Evolutionary conservation across 2,329 filamentous ascomycete genomes (phyloP).

Genomic region (Fusarium mangiferae): DNA sequence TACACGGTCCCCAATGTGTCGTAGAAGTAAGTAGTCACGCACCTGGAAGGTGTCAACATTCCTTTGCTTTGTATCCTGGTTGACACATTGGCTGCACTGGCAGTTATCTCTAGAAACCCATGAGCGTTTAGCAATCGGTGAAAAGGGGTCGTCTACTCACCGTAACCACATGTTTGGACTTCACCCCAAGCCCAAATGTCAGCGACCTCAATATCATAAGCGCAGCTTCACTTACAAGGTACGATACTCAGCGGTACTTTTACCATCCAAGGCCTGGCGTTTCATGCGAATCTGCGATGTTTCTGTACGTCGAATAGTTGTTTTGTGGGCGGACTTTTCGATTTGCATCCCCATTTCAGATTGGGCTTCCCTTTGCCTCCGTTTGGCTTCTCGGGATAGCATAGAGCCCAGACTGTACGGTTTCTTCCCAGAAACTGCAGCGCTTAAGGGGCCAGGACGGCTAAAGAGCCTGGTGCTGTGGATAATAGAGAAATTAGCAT

Average conservation of each 20-base stretch:
- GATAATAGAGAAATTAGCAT: slow-evolving; percentile 16
- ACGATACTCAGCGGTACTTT: slow-evolving; percentile 8
- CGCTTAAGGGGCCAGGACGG: slow-evolving; percentile 10
- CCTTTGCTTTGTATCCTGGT: slow-evolving; percentile 55
- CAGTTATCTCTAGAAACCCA: slow-evolving; percentile 53
- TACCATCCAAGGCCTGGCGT: background rate
- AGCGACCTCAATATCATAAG: slow-evolving; percentile 14
- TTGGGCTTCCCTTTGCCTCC: background rate
- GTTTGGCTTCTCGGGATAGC: background rate
- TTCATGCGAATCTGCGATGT: slow-evolving; percentile 26
- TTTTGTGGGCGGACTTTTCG: background rate
- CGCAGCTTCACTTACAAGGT: slow-evolving; percentile 34
- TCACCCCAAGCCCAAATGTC: slow-evolving; percentile 8
- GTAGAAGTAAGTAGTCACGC: background rate
- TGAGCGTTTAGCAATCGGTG: slow-evolving; percentile 17
- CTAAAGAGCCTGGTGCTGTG: slow-evolving; percentile 27
- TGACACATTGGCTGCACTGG: slow-evolving; percentile 54
- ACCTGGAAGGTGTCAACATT: slow-evolving; percentile 56
- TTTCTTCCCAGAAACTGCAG: background rate
- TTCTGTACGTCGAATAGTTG: slow-evolving; percentile 23
- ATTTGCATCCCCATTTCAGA: background rate
- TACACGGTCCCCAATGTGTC: background rate
- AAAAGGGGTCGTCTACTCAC: slow-evolving; percentile 31
- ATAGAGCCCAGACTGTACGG: background rate
- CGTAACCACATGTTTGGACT: slow-evolving; percentile 46